These are phyloP conservation scores for Sugiyamaella boreocaroliniensis DNA, from an alignment of 805 yeast genomes.

Conservation along the genomic window DNA sequence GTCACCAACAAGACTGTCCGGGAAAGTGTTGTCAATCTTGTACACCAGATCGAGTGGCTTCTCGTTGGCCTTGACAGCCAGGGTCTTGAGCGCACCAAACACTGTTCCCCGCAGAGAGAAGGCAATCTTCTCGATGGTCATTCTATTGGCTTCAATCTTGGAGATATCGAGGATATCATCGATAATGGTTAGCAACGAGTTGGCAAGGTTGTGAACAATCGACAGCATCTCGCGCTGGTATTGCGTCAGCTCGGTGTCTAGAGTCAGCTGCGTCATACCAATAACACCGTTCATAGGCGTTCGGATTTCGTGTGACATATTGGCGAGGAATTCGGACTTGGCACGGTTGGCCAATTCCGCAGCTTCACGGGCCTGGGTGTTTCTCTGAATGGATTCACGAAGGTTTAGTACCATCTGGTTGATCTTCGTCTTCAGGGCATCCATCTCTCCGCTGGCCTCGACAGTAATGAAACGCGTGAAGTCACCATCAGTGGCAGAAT, in stretches of 20 bases:
- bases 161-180: slow-evolving; percentile 90
- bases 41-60: slow-evolving; percentile 74
- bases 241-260: slow-evolving; percentile 84
- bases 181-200: slow-evolving; percentile 75
- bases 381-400: slow-evolving; percentile 83
- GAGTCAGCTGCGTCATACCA: slow-evolving; percentile 85
- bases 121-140: slow-evolving; percentile 87
- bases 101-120: slow-evolving; percentile 81
- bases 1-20: slow-evolving; percentile 81
- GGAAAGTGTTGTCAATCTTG: slow-evolving; percentile 79
- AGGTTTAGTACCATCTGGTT: slow-evolving; percentile 81
- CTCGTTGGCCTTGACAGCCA: slow-evolving; percentile 85
- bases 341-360: slow-evolving; percentile 88
- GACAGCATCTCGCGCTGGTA: slow-evolving; percentile 88
- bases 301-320: slow-evolving; percentile 81
- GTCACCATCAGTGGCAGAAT: slow-evolving; percentile 92
- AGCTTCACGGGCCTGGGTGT: slow-evolving; percentile 90
- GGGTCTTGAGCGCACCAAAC: slow-evolving; percentile 81
- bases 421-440: slow-evolving; percentile 45
- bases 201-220: slow-evolving; percentile 82
- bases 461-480: slow-evolving; percentile 85
- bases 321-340: slow-evolving; percentile 83
- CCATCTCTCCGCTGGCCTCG: slow-evolving; percentile 90
- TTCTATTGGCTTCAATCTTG: slow-evolving; percentile 86
- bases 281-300: slow-evolving; percentile 92